Conservation (phyloP, 2,329 filamentous ascomycete genomes). For the Pestalotiopsis sp. region DNA sequence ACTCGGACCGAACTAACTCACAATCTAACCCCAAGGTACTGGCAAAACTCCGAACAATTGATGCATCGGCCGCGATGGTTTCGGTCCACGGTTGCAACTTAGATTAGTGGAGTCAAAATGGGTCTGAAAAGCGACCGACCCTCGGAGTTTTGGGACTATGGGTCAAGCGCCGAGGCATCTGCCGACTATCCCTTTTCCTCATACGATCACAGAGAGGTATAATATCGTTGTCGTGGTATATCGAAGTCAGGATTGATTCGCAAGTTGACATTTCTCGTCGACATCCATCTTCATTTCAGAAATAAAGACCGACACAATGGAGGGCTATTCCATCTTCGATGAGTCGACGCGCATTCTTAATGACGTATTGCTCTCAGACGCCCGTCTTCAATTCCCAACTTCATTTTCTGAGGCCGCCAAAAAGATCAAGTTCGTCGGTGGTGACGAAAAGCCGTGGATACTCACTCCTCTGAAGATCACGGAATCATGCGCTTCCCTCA, state of each 20-base stretch:
- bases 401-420: conserved; percentile 23
- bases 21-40: not conserved
- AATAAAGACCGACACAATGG: not conserved
- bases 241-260: not conserved
- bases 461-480: conserved; percentile 32
- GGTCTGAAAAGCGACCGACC: not conserved
- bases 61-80: not conserved
- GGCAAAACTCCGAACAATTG: not conserved
- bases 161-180: not conserved
- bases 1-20: not conserved
- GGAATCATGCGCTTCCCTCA: conserved; percentile 31
- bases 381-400: conserved; percentile 23
- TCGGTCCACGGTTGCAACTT: not conserved
- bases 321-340: not conserved
- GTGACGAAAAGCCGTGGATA: conserved; percentile 26
- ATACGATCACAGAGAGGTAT: not conserved
- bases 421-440: conserved; percentile 27
- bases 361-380: not conserved
- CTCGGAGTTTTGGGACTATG: not conserved
- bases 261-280: not conserved
- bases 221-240: not conserved
- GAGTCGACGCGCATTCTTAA: not conserved
- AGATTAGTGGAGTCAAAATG: not conserved
- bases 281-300: not conserved
- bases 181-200: not conserved